phyloP scores from a whole-genome alignment of 352 stramenopile genomes.

The Pythium phragmitis region DNA sequence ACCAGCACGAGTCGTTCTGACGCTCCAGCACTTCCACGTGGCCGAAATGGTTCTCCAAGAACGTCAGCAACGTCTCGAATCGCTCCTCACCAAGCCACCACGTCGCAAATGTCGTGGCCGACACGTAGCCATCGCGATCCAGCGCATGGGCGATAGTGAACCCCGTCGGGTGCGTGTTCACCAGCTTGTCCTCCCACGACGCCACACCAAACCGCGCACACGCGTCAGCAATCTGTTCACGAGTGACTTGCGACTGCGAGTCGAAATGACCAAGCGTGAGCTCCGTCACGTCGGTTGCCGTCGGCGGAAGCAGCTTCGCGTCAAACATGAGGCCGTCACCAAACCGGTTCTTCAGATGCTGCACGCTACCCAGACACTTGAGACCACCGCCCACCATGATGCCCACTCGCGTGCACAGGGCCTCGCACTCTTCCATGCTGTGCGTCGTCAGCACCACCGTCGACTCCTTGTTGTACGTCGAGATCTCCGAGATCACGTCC shows the following conservation, averaged over 20 bases:
- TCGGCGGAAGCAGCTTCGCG: conserved; percentile 36
- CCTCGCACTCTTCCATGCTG: conserved; percentile 93
- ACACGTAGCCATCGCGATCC: conserved; percentile 33
- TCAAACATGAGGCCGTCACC: conserved; percentile 89
- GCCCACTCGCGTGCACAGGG: conserved; percentile 63
- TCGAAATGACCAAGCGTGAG: conserved; percentile 27
- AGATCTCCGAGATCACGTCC: conserved; percentile 76
- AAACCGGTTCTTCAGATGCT: conserved; percentile 94
- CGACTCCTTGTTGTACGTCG: conserved; percentile 49
- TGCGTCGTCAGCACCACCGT: conserved; percentile 92
- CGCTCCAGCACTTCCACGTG: conserved; percentile 38
- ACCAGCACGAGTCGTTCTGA: conserved; percentile 49
- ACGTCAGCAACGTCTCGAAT: conserved; percentile 28
- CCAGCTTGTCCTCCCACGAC: conserved; percentile 29
- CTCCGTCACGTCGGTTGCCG: conserved; percentile 31
- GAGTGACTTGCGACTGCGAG: conserved; percentile 1
- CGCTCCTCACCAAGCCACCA: conserved; percentile 39
- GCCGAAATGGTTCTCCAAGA: conserved; percentile 33
- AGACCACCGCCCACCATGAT: conserved; percentile 80
- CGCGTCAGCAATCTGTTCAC: conserved; percentile 17
- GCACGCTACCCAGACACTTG: conserved; percentile 60
- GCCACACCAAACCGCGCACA: conserved; percentile 30
- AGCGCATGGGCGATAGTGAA: conserved; percentile 33
- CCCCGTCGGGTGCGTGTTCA: conserved; percentile 33
- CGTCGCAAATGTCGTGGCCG: conserved; percentile 26